Evolutionary conservation across 163 green algal species (phyloP), one percentile per base, ranked within the genome.

Genomic region (Dunaliella salina): DNA sequence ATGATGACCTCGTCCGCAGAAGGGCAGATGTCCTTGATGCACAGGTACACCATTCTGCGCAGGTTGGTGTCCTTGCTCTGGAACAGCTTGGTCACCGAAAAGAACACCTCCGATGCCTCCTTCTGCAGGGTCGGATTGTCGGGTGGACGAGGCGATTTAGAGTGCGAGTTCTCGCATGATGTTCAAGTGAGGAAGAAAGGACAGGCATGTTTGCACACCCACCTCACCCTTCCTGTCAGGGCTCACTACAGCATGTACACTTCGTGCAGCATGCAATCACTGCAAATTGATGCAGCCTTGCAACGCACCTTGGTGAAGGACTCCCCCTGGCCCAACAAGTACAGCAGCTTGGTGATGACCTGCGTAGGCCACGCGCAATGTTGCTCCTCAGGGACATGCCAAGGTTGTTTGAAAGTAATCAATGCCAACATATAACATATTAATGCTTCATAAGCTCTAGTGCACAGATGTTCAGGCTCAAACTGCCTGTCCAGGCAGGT

Each of bases 261-360:
- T 50, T 3, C 8, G 8, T 15, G 40, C 40, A 50, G 40, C 40
- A 50, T 50, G 40, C 40, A 3, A 50, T 8, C 40, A 8, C 40
- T 15, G 40, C 3, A 50, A 50, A 50, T 50, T 50, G 40, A 8
- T 50, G 40, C 40, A 50, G 33, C 35, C 26, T 80, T 67, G 80
- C 32, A 83, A 85, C 90, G 46, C 89, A 98, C 96, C 96, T 99
- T 99, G 57, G 96, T 99, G 91, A 99, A 98, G 8, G 90, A 95
- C 85, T 99, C 97, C 30, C 97, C 97, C 90, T 99, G 97, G 82
- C 96, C 97, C 1, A 99, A 90, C 72, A 99, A 92, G 87, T 99
- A 99, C 25, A 99, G 93, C 84, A 99, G 92, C 92, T 99, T 99
- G 59, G 97, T 99, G 88, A 99, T 99, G 85, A 99, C 96, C 95